phyloP scores from a whole-genome alignment of 805 yeast genomes.

The Yamadazyma akitaensis region DNA sequence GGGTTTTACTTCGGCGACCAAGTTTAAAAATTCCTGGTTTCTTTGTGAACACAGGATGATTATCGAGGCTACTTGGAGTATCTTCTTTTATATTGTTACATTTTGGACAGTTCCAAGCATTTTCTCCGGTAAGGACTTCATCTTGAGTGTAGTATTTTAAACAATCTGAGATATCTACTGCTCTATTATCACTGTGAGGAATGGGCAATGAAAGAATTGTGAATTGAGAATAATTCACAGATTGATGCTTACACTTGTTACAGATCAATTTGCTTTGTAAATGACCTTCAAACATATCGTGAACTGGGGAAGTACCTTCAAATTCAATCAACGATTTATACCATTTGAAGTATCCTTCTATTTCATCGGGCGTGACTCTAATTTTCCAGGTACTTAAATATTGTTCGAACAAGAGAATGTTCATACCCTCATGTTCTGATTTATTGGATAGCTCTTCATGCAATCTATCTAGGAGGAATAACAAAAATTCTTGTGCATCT shows the following conservation, averaged over 20 bases:
- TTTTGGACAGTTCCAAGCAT: constrained; percentile 83
- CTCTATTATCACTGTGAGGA: constrained; percentile 32
- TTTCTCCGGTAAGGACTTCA: constrained; percentile 67
- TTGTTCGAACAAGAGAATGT: constrained; percentile 22
- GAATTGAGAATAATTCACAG: constrained; percentile 59
- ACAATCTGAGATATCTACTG: constrained; percentile 57
- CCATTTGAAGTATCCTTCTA: constrained; percentile 61
- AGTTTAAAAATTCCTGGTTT: constrained; percentile 34
- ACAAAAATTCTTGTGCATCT: constrained; percentile 74
- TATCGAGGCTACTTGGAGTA: constrained; percentile 21
- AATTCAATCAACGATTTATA: constrained; percentile 45
- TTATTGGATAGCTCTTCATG: constrained; percentile 59
- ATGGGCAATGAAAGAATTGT: constrained; percentile 62
- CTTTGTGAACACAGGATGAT: constrained; percentile 37
- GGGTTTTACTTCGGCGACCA: constrained; percentile 34
- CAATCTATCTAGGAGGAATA: constrained; percentile 61
- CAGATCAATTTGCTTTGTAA: constrained; percentile 63
- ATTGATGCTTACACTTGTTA: constrained; percentile 58
- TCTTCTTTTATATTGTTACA: constrained; percentile 37
- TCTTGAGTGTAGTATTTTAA: constrained; percentile 58
- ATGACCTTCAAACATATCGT: constrained; percentile 69
- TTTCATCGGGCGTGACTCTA: constrained; percentile 27
- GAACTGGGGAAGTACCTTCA: constrained; percentile 68
- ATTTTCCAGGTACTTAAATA: constrained; percentile 32
- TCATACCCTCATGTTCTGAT: constrained; percentile 14